These are phyloP conservation scores for Phenoliferia sp. DNA, from an alignment of 1,284 basidiomycete species.

Conservation along the genomic window DNA sequence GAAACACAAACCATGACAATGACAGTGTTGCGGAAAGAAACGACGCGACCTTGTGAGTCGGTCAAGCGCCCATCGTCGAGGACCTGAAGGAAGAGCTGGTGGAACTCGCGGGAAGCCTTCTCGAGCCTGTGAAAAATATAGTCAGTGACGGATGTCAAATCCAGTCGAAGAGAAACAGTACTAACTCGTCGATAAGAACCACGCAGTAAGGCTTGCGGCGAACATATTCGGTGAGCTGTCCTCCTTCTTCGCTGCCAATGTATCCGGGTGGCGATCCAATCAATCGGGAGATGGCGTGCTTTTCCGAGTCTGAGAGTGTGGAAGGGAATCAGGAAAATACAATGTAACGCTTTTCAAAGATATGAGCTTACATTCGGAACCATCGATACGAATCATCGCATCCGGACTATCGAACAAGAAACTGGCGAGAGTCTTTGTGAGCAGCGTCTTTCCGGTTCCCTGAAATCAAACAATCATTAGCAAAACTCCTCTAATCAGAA, in stretches of 20 bases:
- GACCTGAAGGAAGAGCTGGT: conserved; percentile 55
- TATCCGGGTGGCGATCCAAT: conserved; percentile 62
- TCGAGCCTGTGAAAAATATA: conserved; percentile 43
- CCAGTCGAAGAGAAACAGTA: conserved; percentile 30
- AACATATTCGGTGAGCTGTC: conserved; percentile 52
- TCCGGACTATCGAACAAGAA: conserved; percentile 54
- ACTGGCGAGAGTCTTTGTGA: conserved; percentile 45
- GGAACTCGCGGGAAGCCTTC: conserved; percentile 54
- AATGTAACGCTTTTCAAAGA: too few species aligned
- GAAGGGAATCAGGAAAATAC: too few species aligned
- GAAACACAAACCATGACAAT: conserved; percentile 13
- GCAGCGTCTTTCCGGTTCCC: conserved; percentile 55
- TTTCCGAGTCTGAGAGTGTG: too few species aligned
- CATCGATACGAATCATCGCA: conserved; percentile 56
- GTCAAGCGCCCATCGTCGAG: conserved; percentile 49
- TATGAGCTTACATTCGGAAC: conserved; percentile 42
- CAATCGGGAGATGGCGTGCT: conserved; percentile 51
- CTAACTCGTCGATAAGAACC: conserved; percentile 44
- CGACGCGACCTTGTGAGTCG: conserved; percentile 32
- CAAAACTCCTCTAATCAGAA: too few species aligned
- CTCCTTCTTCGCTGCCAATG: conserved; percentile 89
- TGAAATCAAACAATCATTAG: too few species aligned
- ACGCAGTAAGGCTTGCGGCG: conserved; percentile 49
- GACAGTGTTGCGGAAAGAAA: conserved; percentile 42
- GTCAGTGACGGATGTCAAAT: neutral